Evolutionary conservation across 1,139 yeast species (phyloP).

Genomic region (Arxiozyma telluris): DNA sequence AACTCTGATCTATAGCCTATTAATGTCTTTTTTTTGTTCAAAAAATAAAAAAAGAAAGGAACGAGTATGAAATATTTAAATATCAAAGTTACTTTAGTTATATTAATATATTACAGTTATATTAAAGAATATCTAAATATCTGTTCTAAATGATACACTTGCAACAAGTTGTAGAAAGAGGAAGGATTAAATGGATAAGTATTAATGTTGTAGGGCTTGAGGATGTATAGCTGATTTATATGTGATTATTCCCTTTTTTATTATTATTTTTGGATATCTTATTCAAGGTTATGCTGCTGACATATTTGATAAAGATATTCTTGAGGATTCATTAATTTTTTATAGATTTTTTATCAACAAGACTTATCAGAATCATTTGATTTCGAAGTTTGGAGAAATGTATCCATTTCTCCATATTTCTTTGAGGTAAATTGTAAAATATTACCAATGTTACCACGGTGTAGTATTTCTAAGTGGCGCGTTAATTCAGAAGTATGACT

Average conservation of each 20-base stretch:
- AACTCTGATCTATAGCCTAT: no score
- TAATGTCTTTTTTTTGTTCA: background rate
- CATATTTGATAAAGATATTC: background rate
- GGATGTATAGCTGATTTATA: background rate
- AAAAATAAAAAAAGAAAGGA: no score
- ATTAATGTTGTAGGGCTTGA: background rate
- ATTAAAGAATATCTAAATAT: no score
- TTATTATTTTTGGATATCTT: no score
- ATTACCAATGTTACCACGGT: conserved; percentile 3
- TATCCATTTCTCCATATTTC: conserved; percentile 3
- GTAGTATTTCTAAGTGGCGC: background rate
- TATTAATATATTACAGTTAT: no score
- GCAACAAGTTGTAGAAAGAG: background rate
- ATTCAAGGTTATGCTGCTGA: background rate
- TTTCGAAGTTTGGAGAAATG: background rate
- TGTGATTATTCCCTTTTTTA: no score
- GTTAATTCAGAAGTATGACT: background rate
- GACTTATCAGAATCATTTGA: background rate
- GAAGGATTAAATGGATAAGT: background rate
- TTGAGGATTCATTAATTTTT: background rate
- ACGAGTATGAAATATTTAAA: background rate
- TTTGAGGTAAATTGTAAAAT: conserved; percentile 2
- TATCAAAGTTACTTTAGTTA: background rate
- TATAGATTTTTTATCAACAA: background rate
- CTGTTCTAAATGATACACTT: no score